Evolutionary conservation across 2,329 filamentous ascomycete species (phyloP).

Genomic region (Geosmithia morbida): DNA sequence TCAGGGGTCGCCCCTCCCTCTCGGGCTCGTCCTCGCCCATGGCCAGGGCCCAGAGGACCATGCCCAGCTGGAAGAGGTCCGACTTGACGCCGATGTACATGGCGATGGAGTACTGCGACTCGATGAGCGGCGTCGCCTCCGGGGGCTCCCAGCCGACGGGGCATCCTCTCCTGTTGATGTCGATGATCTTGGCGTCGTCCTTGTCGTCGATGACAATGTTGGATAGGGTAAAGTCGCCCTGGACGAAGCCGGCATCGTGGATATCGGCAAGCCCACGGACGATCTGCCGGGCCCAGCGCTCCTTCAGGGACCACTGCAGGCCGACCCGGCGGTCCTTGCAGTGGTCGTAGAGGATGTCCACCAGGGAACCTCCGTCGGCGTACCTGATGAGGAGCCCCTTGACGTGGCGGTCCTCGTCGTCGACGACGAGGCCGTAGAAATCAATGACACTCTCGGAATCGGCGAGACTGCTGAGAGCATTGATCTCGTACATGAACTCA

Average conservation of each 20-base stretch:
- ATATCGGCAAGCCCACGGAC: slow-evolving; percentile 81
- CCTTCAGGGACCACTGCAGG: slow-evolving; percentile 56
- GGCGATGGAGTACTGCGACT: slow-evolving; percentile 76
- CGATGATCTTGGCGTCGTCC: slow-evolving; percentile 88
- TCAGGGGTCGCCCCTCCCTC: slow-evolving; percentile 55
- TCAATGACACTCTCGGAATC: slow-evolving; percentile 66
- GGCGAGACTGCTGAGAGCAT: slow-evolving; percentile 69
- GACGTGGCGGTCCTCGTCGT: slow-evolving; percentile 70
- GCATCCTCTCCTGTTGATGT: slow-evolving; percentile 95
- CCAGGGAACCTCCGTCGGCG: slow-evolving; percentile 72
- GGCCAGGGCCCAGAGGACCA: slow-evolving; percentile 90
- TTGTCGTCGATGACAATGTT: slow-evolving; percentile 87
- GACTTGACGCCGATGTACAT: slow-evolving; percentile 99
- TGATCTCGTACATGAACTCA: slow-evolving; percentile 95
- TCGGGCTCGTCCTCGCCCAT: slow-evolving; percentile 86
- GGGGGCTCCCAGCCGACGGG: slow-evolving; percentile 96
- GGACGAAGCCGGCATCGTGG: slow-evolving; percentile 90
- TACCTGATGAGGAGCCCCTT: slow-evolving; percentile 85
- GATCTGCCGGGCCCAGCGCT: slow-evolving; percentile 85
- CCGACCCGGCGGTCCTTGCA: slow-evolving; percentile 39
- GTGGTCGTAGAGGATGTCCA: slow-evolving; percentile 80
- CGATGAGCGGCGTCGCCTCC: slow-evolving; percentile 72
- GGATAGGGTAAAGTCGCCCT: slow-evolving; percentile 92
- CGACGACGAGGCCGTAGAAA: slow-evolving; percentile 78
- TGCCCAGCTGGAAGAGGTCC: slow-evolving; percentile 88